These are phyloP conservation scores for Colletotrichum noveboracense DNA, from an alignment of 2,329 filamentous ascomycete species.

Conservation along the genomic window DNA sequence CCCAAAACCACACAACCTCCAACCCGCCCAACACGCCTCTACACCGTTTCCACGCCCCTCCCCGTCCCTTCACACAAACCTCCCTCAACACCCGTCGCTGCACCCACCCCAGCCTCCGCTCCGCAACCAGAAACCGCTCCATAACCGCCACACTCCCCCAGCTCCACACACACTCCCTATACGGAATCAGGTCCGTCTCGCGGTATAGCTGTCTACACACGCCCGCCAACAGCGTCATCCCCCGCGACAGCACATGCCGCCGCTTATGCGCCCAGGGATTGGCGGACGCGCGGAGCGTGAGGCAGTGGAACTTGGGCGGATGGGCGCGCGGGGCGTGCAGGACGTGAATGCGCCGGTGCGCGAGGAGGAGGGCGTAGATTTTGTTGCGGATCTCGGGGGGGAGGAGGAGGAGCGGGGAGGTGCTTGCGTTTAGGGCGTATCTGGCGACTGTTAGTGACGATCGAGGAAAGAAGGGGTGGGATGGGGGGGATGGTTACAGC, in stretches of 20 bases:
- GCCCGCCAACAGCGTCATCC: slow-evolving; percentile 34
- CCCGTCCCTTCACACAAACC: slow-evolving; percentile 27
- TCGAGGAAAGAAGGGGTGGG: neutral
- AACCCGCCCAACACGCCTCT: slow-evolving; percentile 34
- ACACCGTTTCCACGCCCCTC: slow-evolving; percentile 27
- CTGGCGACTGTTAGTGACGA: neutral
- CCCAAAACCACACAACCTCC: slow-evolving; percentile 25
- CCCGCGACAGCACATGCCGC: slow-evolving; percentile 1
- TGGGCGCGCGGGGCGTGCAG: slow-evolving; percentile 21
- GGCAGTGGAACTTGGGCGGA: slow-evolving; percentile 34
- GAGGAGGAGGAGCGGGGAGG: slow-evolving; percentile 24
- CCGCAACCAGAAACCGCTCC: slow-evolving; percentile 37
- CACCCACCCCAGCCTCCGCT: slow-evolving; percentile 29
- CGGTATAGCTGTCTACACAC: slow-evolving; percentile 42
- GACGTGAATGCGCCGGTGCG: slow-evolving; percentile 24
- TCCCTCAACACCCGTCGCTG: slow-evolving; percentile 35
- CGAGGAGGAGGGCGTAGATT: slow-evolving; percentile 26
- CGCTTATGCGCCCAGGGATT: slow-evolving; percentile 31
- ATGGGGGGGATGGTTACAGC: neutral
- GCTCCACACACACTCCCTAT: slow-evolving; percentile 37
- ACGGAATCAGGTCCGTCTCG: slow-evolving; percentile 38
- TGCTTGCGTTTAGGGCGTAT: slow-evolving; percentile 9
- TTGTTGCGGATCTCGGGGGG: slow-evolving; percentile 31
- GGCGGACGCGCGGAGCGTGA: slow-evolving; percentile 27
- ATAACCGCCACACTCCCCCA: slow-evolving; percentile 34